phyloP scores from a whole-genome alignment of 495 filamentous ascomycete genomes.

The Penicillium samsonianum region DNA sequence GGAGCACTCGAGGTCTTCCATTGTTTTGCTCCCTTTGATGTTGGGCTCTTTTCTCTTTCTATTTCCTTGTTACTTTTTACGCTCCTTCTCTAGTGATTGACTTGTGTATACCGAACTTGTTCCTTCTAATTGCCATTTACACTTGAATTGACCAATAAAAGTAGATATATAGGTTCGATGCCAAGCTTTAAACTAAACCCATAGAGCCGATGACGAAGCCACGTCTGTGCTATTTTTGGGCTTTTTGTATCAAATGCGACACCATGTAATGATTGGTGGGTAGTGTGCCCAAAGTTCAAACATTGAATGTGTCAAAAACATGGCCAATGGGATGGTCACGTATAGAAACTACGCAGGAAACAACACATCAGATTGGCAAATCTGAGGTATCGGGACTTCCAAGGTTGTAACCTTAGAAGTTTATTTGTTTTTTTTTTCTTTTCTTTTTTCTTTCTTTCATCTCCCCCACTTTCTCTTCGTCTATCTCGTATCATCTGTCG shows the following conservation, averaged over 20 bases:
- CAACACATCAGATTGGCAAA: conserved; percentile 5
- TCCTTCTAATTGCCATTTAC: background rate
- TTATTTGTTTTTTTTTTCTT: background rate
- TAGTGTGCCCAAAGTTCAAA: background rate
- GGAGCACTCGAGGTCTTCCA: too few relatives aligned
- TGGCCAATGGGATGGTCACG: background rate
- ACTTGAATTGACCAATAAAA: conserved; percentile 1
- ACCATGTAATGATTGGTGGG: background rate
- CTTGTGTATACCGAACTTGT: background rate
- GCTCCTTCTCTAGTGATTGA: background rate
- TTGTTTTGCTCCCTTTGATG: background rate
- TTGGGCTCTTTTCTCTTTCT: background rate
- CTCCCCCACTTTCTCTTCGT: background rate
- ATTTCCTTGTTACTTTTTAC: background rate
- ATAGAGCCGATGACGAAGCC: background rate
- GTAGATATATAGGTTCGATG: background rate
- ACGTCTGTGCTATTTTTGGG: conserved; percentile 1
- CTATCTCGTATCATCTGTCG: background rate
- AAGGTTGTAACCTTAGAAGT: background rate
- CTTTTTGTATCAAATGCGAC: background rate
- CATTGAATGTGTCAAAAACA: background rate
- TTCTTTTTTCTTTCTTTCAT: background rate
- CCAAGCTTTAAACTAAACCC: background rate
- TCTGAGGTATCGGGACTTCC: background rate
- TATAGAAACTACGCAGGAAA: background rate